These are phyloP conservation scores for Tylopilus plumbeoviolaceoides DNA, from an alignment of 768 basidiomycete genomes.

Conservation along the genomic window DNA sequence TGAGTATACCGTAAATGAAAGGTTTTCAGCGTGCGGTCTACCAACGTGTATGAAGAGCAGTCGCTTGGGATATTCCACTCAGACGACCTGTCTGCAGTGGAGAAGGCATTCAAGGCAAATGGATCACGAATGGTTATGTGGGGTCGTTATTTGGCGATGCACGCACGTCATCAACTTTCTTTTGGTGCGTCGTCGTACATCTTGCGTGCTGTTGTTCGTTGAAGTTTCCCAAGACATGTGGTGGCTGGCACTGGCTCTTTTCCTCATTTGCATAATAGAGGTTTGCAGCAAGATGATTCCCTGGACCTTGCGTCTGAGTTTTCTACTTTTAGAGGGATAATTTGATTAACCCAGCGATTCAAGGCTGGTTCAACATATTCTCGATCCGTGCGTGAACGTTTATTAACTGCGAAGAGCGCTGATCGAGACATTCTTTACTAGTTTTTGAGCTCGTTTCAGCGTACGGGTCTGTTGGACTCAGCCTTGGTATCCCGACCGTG, in stretches of 20 bases:
- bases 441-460: slow-evolving; percentile 88
- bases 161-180: slow-evolving; percentile 83
- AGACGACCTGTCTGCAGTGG: slow-evolving; percentile 47
- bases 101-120: slow-evolving; percentile 37
- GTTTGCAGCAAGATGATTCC: slow-evolving; percentile 35
- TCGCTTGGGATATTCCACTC: slow-evolving; percentile 76
- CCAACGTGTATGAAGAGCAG: slow-evolving; percentile 91
- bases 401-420: not conserved
- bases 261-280: slow-evolving; percentile 92
- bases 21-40: slow-evolving; percentile 71
- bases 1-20: not conserved
- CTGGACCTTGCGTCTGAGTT: not conserved
- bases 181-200: slow-evolving; percentile 55
- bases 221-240: slow-evolving; percentile 72
- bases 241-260: slow-evolving; percentile 85
- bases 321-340: slow-evolving; percentile 47
- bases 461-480: slow-evolving; percentile 87
- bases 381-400: slow-evolving; percentile 51
- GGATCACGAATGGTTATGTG: slow-evolving; percentile 60
- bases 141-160: slow-evolving; percentile 76
- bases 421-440: slow-evolving; percentile 21
- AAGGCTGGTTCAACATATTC: slow-evolving; percentile 82
- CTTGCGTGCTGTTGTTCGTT: not conserved
- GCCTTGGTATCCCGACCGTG: slow-evolving; percentile 81
- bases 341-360: slow-evolving; percentile 49